A percentile compares a stretch with the other conserved stretches of the same genome.
phyloP scores from a whole-genome alignment of 2,329 filamentous ascomycete genomes.

The Thielaviopsis euricoi region DNA sequence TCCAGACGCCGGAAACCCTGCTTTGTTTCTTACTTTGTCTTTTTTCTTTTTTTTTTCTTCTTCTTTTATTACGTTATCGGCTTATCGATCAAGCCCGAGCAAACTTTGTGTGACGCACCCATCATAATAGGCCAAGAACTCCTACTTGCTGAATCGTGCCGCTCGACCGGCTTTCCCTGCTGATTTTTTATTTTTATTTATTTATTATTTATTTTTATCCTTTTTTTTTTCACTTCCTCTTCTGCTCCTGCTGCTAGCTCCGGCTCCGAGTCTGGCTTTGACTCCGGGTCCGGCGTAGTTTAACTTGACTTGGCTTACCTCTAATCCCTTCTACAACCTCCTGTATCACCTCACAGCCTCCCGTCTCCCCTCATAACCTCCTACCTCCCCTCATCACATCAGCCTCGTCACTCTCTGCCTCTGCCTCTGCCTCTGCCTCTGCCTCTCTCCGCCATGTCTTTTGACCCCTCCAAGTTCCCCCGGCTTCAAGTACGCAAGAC shows the following conservation, averaged over 20 bases:
- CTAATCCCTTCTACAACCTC: too few species aligned
- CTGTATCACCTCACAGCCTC: not conserved
- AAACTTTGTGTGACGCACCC: not conserved
- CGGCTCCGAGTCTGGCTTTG: not conserved
- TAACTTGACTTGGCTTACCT: too few species aligned
- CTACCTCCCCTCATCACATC: not conserved
- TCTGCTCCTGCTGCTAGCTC: not conserved
- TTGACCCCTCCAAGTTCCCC: conserved; percentile 39
- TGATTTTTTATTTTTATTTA: not conserved
- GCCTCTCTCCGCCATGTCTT: conserved; percentile 15
- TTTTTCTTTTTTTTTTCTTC: not conserved
- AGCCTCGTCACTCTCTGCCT: not conserved
- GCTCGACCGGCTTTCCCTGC: not conserved
- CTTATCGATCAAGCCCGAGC: not conserved
- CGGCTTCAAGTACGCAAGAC: conserved; percentile 46
- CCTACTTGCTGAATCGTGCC: not conserved
- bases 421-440: not conserved
- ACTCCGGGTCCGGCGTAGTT: too few species aligned
- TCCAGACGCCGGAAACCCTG: too few species aligned
- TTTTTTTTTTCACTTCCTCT: not conserved
- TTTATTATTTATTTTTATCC: too few species aligned
- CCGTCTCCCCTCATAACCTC: too few species aligned
- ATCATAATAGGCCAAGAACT: not conserved
- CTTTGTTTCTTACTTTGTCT: not conserved
- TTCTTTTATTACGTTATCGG: not conserved